Evolutionary conservation across 73 alveolate genomes (phyloP).

Genomic region (Paramecium octaurelia): DNA sequence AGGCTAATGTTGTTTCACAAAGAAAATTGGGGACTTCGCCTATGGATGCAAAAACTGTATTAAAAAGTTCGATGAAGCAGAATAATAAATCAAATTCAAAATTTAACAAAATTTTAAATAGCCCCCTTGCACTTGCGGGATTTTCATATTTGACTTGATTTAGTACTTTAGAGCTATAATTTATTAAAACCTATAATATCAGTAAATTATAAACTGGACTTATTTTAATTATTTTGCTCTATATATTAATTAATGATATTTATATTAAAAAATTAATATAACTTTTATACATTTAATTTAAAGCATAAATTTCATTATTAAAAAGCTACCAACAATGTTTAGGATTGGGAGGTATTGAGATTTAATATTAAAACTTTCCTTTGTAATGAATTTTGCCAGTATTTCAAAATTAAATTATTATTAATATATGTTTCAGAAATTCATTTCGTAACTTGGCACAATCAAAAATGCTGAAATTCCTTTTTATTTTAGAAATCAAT

Average conservation of each 20-base stretch:
- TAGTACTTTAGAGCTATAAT: not conserved
- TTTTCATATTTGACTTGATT: conserved; percentile 9
- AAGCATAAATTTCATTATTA: not conserved
- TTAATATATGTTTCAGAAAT: not conserved
- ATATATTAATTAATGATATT: not conserved
- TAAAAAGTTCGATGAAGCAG: not conserved
- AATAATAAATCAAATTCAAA: not conserved
- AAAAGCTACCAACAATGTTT: not conserved
- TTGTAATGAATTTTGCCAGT: not conserved
- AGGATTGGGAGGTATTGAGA: not conserved
- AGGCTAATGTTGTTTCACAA: not conserved
- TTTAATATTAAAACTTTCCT: not conserved
- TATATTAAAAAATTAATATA: not conserved
- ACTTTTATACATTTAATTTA: not conserved
- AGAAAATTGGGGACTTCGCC: conserved; percentile 7
- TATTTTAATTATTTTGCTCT: not conserved
- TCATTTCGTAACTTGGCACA: conserved; percentile 5
- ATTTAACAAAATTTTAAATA: not conserved
- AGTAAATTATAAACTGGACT: not conserved
- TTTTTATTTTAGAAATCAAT: not conserved
- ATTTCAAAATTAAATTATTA: not conserved
- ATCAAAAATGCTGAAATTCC: conserved; percentile 23
- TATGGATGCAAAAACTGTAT: conserved; percentile 1
- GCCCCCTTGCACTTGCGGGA: not conserved
- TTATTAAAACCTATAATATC: not conserved